Percentiles rank a stretch among this genome's conserved stretches.
Conservation (phyloP, 1,139 yeast species). For the Geotrichum citri-aurantii region DNA sequence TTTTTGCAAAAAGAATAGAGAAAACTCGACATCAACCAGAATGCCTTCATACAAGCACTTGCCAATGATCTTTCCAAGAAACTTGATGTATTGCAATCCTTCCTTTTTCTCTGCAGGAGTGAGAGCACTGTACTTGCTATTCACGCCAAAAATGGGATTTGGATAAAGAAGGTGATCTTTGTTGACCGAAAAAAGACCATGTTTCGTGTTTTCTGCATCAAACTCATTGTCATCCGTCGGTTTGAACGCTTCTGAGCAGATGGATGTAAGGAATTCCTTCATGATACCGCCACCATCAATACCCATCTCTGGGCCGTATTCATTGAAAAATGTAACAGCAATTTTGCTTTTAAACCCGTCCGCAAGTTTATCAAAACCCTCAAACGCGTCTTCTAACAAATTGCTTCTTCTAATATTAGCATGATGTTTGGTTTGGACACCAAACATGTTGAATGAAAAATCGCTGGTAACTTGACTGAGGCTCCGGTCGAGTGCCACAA, state of each 20-base stretch:
- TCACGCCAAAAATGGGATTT: constrained; percentile 49
- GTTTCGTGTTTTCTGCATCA: constrained; percentile 15
- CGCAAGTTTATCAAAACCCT: constrained; percentile 46
- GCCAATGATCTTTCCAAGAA: constrained; percentile 78
- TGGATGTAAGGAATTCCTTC: constrained; percentile 77
- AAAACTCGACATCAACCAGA: constrained; percentile 75
- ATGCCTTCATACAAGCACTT: constrained; percentile 86
- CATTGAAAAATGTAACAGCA: constrained; percentile 61
- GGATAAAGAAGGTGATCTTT: constrained; percentile 67
- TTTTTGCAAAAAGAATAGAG: constrained; percentile 78
- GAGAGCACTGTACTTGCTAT: constrained; percentile 17
- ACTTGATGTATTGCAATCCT: constrained; percentile 46
- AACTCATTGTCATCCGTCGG: constrained; percentile 32
- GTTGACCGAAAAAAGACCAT: constrained; percentile 49
- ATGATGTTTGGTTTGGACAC: constrained; percentile 29
- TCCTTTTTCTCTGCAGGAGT: constrained; percentile 28
- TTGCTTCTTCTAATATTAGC: constrained; percentile 65
- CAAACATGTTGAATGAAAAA: constrained; percentile 20
- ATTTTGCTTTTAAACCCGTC: constrained; percentile 53
- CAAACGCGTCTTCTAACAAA: constrained; percentile 68
- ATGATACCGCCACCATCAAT: constrained; percentile 97
- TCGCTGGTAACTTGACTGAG: constrained; percentile 23
- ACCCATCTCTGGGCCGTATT: constrained; percentile 79
- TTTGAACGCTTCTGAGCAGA: constrained; percentile 63
- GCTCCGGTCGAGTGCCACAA: constrained; percentile 40